Evolutionary conservation across 371 early-diverging fungal genomes (phyloP), one percentile per base, ranked within the genome.

Genomic region (Mucor plumbeus): DNA sequence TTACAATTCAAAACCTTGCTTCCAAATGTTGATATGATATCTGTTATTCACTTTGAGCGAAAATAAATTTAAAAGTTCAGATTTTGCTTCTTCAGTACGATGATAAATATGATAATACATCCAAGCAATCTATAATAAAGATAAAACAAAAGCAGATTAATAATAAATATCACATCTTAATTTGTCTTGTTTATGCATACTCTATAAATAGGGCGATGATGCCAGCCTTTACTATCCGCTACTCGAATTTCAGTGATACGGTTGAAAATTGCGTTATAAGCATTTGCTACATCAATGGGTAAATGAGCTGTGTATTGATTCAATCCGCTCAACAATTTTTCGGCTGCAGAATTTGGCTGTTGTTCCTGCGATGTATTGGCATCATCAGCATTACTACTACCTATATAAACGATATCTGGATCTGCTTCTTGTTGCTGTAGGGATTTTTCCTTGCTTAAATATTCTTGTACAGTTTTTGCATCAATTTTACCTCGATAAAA

Each of bases 1-100:
- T 65, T 81, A 89, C 84, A 90, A 73, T 79, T 92, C 92, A 76
- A 87, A 92, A 15, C 70, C 88, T 6, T 90, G 87, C 40, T 87
- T 88, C 91, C 91, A 92, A 36, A 92, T 87, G 59, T 82, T 87
- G 11, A 85, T 80, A 21, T 83, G 80, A 5, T 78, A 76, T 64
- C 87, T 87, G 4, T 75, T 67, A 31, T 77, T 87, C 4, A 78
- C 69, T 64, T 82, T 82, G 33, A 91, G 70, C 6, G 85, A 79
- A 63, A 91, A 89, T 0, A 90, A 59, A 34, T 78, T 77, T n/a
- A 84, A 50, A 36, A 92, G 58, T 57, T 88, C 85, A 0, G 70
- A 48, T 59, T 89, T 88, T 17, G 92, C 91, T 19, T 75, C 65
- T n/a, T 86, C 79, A 4, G 79, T 64, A 68, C 89, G 82, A 36